Evolutionary conservation across 208 protist genomes (phyloP).

Genomic region (Jaenimonas drosophilae): DNA sequence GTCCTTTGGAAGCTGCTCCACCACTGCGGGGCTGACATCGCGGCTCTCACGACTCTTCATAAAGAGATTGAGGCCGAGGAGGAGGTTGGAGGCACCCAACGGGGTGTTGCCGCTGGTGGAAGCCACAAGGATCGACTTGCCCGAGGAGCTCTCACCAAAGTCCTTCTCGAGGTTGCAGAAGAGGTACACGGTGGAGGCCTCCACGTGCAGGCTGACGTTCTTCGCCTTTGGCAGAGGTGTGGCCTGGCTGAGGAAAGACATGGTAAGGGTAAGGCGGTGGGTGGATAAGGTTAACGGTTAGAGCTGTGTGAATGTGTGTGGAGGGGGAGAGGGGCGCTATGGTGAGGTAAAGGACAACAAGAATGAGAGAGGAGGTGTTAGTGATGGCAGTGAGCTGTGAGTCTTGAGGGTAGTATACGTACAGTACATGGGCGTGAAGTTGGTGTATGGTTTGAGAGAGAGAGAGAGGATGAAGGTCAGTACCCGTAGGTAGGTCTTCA

Average conservation of each 20-base stretch:
- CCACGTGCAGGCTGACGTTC: conserved; percentile 38
- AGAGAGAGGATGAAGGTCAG: too few relatives aligned
- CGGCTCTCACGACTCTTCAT: conserved; percentile 30
- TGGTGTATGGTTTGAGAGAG: too few relatives aligned
- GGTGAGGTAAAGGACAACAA: too few relatives aligned
- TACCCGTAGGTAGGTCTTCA: too few relatives aligned
- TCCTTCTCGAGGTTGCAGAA: conserved; percentile 52
- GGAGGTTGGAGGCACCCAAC: conserved; percentile 54
- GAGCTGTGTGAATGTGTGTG: too few relatives aligned
- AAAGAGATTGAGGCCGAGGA: conserved; percentile 75
- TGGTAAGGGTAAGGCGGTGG: too few relatives aligned
- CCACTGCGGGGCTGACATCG: conserved; percentile 13
- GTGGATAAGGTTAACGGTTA: too few relatives aligned
- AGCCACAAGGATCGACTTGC: conserved; percentile 64
- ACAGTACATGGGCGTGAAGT: too few relatives aligned
- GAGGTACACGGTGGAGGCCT: conserved; percentile 23
- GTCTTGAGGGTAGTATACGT: too few relatives aligned
- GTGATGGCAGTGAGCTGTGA: too few relatives aligned
- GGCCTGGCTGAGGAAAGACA: not conserved
- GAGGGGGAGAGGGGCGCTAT: too few relatives aligned
- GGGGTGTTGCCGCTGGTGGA: conserved; percentile 68
- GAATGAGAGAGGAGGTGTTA: too few relatives aligned
- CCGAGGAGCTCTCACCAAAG: conserved; percentile 41
- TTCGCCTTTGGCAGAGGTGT: conserved; percentile 25
- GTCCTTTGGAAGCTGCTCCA: conserved; percentile 13